Evolutionary conservation across 352 stramenopile species (phyloP).

Genomic region (Globisporangium okanoganense): DNA sequence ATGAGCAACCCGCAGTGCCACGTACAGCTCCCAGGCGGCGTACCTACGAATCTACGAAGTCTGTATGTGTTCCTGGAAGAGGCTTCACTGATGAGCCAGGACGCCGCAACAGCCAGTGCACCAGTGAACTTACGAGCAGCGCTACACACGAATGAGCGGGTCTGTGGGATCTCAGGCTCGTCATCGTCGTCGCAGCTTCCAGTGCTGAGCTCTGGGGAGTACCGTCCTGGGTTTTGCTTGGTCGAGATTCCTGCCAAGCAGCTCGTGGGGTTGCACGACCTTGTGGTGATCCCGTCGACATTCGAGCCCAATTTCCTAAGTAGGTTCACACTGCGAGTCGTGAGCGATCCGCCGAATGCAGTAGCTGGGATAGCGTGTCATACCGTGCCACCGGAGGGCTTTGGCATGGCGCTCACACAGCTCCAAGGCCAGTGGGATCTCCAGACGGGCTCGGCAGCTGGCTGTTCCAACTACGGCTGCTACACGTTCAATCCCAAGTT

Average conservation of each 20-base stretch:
- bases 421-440: constrained; percentile 50
- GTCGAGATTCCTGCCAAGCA: constrained; percentile 38
- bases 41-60: constrained; percentile 16
- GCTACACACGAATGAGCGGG: constrained; percentile 40
- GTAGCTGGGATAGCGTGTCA: constrained; percentile 18
- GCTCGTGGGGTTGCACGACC: constrained; percentile 26
- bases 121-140: constrained; percentile 69
- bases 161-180: constrained; percentile 36
- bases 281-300: constrained; percentile 75
- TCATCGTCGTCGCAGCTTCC: constrained; percentile 16
- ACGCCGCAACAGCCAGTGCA: constrained; percentile 22
- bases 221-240: constrained; percentile 75
- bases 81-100: constrained; percentile 33
- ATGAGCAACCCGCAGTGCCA: constrained; percentile 83
- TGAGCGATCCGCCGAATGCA: constrained; percentile 49
- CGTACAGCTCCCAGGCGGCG: constrained; percentile 26
- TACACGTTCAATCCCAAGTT: constrained; percentile 84
- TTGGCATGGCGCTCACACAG: constrained; percentile 40
- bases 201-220: constrained; percentile 71
- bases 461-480: constrained; percentile 75
- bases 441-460: constrained; percentile 49
- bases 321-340: constrained; percentile 52
- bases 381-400: constrained; percentile 48
- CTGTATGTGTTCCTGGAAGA: constrained; percentile 65
- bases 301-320: constrained; percentile 45